Conservation (phyloP, 495 filamentous ascomycete genomes). For the Aspergillus steynii region DNA sequence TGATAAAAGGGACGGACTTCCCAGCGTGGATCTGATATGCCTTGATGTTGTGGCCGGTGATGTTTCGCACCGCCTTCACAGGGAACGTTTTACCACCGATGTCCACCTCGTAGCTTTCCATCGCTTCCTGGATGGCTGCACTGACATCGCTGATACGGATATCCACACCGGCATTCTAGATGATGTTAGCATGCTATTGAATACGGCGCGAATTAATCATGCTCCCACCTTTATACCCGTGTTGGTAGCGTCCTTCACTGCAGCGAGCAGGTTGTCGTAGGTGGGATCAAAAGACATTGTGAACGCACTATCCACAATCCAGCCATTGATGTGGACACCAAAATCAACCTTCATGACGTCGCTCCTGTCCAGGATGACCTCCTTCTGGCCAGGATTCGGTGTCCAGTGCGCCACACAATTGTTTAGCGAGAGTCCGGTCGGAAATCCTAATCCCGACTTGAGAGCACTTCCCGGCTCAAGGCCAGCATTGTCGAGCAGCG, state of each 20-base stretch:
- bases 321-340: constrained; percentile 64
- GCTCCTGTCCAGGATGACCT: constrained; percentile 50
- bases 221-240: constrained; percentile 53
- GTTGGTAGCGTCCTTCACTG: constrained; percentile 65
- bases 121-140: constrained; percentile 63
- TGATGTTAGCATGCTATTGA: constrained; percentile 6
- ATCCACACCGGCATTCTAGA: constrained; percentile 59
- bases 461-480: constrained; percentile 59
- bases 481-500: constrained; percentile 56
- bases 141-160: constrained; percentile 62
- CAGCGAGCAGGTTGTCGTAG: constrained; percentile 61
- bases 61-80: constrained; percentile 57
- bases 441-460: constrained; percentile 62
- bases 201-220: neutral
- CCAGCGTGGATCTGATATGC: constrained; percentile 61
- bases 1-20: constrained; percentile 63
- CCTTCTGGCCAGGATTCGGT: constrained; percentile 63
- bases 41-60: constrained; percentile 61
- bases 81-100: constrained; percentile 56
- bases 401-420: constrained; percentile 64
- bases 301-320: constrained; percentile 66
- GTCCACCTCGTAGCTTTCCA: constrained; percentile 67
- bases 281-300: constrained; percentile 62
- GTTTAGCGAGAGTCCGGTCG: constrained; percentile 60
- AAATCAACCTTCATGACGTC: constrained; percentile 73